Evolutionary conservation across 495 filamentous ascomycete genomes (phyloP), one percentile per base, ranked within the genome.

Genomic region (Rusavskia elegans): DNA sequence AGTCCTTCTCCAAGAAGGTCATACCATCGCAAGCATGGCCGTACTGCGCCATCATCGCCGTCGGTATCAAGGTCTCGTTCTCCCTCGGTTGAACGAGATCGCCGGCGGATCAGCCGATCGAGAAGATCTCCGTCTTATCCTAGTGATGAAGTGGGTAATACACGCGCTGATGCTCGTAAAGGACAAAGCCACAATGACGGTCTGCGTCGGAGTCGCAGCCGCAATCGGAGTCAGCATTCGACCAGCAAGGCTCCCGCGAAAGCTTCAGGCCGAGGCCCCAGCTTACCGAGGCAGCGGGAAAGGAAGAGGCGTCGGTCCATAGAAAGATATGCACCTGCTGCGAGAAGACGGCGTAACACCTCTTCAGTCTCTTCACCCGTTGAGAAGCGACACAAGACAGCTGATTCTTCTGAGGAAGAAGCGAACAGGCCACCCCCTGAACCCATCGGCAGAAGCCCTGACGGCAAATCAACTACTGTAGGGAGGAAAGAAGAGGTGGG

Each of bases 341-440:
- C 58, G n/a, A 69, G 68, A 46, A 68, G 67, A 58, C 62, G 69
- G 58, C 72, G 70, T 58, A 72, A 71, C 55, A 67, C 72, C 55
- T 72, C 71, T 57, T 72, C 73, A 55, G 68, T 70, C 60, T 76
- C 77, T 65, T 69, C 67, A 59, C 64, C 69, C 55, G 67, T 59
- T 64, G 67, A 72, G 21, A 74, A 74, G 53, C 66, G 71, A 60
- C 75, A 64, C 59, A 73, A 67, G 57, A 64, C 64, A 59, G 76
- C 81, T 84, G 82, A 84, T 80, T 70, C 70, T 73, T 72, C 68
- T 63, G 72, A 66, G 68, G 70, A 71, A 70, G 72, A 75, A 71
- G 64, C 54, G 40, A 58, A 71, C 62, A 76, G 67, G 70, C 63
- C 66, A 29, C 16, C 48, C 48, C 30, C 50, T 42, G 38, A 44